These are phyloP conservation scores for Cladosporium velox DNA, from an alignment of 2,329 filamentous ascomycete genomes.

Conservation along the genomic window DNA sequence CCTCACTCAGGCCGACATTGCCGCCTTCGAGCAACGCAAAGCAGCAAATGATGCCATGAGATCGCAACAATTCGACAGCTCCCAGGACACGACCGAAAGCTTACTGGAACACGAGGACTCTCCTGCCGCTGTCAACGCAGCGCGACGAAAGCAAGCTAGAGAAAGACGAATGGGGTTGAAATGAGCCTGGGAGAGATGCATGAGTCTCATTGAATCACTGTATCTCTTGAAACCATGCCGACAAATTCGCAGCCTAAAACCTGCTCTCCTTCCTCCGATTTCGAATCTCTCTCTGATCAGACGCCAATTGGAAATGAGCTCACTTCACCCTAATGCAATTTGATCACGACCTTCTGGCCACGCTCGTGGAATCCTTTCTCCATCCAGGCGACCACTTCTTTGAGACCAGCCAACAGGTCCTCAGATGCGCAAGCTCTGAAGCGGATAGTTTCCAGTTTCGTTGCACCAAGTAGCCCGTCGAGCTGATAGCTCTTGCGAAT, in stretches of 20 bases:
- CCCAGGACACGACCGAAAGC: slow-evolving; percentile 21
- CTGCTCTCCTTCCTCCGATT: too few species aligned
- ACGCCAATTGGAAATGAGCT: not conserved
- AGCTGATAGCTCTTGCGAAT: slow-evolving; percentile 7
- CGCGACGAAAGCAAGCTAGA: slow-evolving; percentile 11
- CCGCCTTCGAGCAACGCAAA: slow-evolving; percentile 38
- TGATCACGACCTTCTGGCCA: not conserved
- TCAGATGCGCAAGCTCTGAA: not conserved
- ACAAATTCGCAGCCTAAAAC: not conserved
- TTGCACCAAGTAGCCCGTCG: not conserved
- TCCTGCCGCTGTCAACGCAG: slow-evolving; percentile 15
- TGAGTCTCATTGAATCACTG: not conserved
- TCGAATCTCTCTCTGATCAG: not conserved
- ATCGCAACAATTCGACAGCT: slow-evolving; percentile 17
- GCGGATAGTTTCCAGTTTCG: not conserved
- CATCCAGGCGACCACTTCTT: not conserved
- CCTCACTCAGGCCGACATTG: slow-evolving; percentile 39
- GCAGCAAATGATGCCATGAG: slow-evolving; percentile 31
- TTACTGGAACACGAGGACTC: slow-evolving; percentile 15
- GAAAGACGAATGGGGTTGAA: slow-evolving; percentile 14
- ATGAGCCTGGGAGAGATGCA: not conserved
- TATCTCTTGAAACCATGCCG: not conserved
- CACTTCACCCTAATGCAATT: not conserved
- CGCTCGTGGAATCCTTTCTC: not conserved
- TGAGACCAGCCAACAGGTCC: not conserved